These are phyloP conservation scores for Rhododendron simsii DNA, from an alignment of 148 eudicot genomes.

Conservation along the genomic window DNA sequence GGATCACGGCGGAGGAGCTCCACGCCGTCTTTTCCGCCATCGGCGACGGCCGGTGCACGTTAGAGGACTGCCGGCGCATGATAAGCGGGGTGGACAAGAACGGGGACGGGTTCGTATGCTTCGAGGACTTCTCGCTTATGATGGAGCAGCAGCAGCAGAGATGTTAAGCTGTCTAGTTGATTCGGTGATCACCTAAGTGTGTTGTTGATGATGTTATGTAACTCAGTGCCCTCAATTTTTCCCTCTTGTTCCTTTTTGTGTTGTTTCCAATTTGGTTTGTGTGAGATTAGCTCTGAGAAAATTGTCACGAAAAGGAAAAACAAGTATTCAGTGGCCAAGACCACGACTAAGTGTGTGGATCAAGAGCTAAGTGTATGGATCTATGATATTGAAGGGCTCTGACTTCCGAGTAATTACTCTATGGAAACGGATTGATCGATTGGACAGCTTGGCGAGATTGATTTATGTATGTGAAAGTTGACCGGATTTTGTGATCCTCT, in stretches of 20 bases:
- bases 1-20: constrained; percentile 71
- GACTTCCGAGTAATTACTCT: neutral
- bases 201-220: neutral
- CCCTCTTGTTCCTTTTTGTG: neutral
- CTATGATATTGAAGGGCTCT: neutral
- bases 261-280: neutral
- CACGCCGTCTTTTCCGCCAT: constrained; percentile 40
- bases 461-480: neutral
- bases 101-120: constrained; percentile 75
- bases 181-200: neutral
- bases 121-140: constrained; percentile 72
- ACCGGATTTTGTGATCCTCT: neutral
- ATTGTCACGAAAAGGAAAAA: neutral
- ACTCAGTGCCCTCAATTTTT: neutral
- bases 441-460: neutral
- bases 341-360: neutral
- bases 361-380: neutral
- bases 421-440: neutral
- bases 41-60: constrained; percentile 62
- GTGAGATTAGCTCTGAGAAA: neutral
- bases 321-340: neutral
- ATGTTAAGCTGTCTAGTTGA: constrained; percentile 7
- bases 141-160: constrained; percentile 50
- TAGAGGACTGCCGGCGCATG: constrained; percentile 75
- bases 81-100: constrained; percentile 60